Base-by-base conservation (phyloP, 305 asterid species). In the Ruellia speciosa region DNA sequence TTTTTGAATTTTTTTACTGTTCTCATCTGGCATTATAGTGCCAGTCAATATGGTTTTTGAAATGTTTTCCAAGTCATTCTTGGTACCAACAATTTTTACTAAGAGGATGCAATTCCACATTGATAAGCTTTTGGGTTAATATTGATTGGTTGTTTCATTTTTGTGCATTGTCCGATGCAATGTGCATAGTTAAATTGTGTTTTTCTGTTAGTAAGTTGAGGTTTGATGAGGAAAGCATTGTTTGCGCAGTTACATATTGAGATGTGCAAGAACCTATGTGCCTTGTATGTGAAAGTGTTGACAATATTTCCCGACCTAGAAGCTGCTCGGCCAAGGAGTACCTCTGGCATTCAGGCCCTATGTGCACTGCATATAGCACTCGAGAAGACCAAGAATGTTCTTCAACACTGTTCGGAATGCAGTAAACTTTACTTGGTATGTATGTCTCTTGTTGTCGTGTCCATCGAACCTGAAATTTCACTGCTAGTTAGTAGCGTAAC, bases 341-440 rank as follows among this genome's bases (percentile, higher is more conserved):
- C 95, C 10, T 82, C 99, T 15, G 99, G 99, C 56, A 88, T 93
- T 79, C 97, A 93, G 72, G 99, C 99, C 35, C 79, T 93, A 64
- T 93, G 99, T 70, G 72, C 94, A 68, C 83, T 93, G 75, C 99
- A 93, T 75, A 86, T 88, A 61, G 96, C 99, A 69, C 96, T 93
- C n/a, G 99, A 93, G 83, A 93, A 86, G 83, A 80, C 97, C 35
- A 93, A 88, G 79, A 93, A 73, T 70, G 64, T 93, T 75, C 92
- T 93, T 72, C 97, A 85, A 64, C 96, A 93, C 69, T 93, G 99
- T 20, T 82, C 95, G 0, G 99, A 93, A 56, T 86, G 94, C 59
- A 93, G 99, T 74, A 93, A 93, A 79, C 95, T 93, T 64, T 93
- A 93, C 82, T 75, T 93, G 99, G 99, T 88, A 78, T 9, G 81